phyloP scores from a whole-genome alignment of 176 grass and related monocot genomes.

The Zea mays region DNA sequence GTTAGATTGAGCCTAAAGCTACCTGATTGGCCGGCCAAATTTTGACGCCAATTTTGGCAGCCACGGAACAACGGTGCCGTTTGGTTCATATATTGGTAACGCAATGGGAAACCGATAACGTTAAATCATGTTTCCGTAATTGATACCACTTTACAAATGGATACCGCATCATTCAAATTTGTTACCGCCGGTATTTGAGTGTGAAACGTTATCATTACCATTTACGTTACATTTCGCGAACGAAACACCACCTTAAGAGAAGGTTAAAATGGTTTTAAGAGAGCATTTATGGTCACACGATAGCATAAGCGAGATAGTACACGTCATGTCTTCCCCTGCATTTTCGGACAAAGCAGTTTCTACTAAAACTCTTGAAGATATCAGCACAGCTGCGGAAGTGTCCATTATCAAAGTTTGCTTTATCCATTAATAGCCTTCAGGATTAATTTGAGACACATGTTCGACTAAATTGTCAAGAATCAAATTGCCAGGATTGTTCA shows the following conservation, averaged over 20 bases:
- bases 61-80: too few species aligned
- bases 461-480: background rate
- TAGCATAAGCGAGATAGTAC: background rate
- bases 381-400: background rate
- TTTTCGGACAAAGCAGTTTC: constrained; percentile 2
- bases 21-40: too few species aligned
- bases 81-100: too few species aligned
- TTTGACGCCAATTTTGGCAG: too few species aligned
- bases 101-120: too few species aligned
- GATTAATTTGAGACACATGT: background rate
- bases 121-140: too few species aligned
- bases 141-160: too few species aligned
- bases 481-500: background rate
- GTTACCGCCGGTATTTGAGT: too few species aligned
- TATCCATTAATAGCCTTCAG: background rate
- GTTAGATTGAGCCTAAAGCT: too few species aligned
- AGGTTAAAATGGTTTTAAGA: background rate
- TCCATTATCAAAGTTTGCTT: background rate
- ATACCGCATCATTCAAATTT: too few species aligned
- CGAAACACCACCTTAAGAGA: background rate
- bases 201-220: too few species aligned
- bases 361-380: background rate
- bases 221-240: too few species aligned
- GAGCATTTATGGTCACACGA: constrained; percentile 11
- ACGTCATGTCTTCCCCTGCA: background rate